Percentiles rank a stretch among this genome's conserved stretches.
Conservation (phyloP, 2,329 filamentous ascomycete genomes). For the Fusarium heterosporum region DNA sequence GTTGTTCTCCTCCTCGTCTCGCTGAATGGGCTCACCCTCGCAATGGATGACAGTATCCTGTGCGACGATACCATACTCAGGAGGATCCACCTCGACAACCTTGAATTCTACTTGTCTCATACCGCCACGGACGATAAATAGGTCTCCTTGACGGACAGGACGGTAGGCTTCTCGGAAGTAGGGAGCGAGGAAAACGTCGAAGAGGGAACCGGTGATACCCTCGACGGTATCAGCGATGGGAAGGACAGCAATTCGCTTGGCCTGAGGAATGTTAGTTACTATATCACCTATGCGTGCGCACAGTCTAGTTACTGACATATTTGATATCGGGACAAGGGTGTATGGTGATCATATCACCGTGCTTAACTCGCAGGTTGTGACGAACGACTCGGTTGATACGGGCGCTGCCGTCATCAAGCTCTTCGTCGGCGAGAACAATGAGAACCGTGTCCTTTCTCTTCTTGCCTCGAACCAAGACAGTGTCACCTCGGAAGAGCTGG, state of each 20-base stretch:
- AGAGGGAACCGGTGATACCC: slow-evolving; percentile 95
- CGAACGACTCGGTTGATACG: slow-evolving; percentile 98
- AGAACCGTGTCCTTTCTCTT: slow-evolving; percentile 99
- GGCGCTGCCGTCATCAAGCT: slow-evolving; percentile 95
- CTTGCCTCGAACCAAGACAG: slow-evolving; percentile 98
- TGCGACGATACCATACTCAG: slow-evolving; percentile 98
- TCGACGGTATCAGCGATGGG: slow-evolving; percentile 98
- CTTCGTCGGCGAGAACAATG: slow-evolving; percentile 96
- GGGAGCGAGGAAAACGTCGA: slow-evolving; percentile 98
- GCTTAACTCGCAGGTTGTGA: slow-evolving; percentile 98
- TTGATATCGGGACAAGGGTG: slow-evolving; percentile 99
- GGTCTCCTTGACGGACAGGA: slow-evolving; percentile 94
- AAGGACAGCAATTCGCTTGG: slow-evolving; percentile 98
- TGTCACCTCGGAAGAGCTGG: slow-evolving; percentile 98
- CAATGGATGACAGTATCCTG: slow-evolving; percentile 99
- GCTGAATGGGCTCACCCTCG: slow-evolving; percentile 90
- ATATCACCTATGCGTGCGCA: background rate
- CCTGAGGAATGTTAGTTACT: slow-evolving; percentile 63
- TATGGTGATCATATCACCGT: slow-evolving; percentile 96
- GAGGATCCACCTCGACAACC: slow-evolving; percentile 97
- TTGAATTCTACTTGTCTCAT: slow-evolving; percentile 99
- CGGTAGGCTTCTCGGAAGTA: slow-evolving; percentile 99
- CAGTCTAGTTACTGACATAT: slow-evolving; percentile 78
- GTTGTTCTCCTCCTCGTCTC: slow-evolving; percentile 99
- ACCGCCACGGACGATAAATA: slow-evolving; percentile 96